phyloP scores from a whole-genome alignment of 2,329 filamentous ascomycete species.

The Colletotrichum sp. region DNA sequence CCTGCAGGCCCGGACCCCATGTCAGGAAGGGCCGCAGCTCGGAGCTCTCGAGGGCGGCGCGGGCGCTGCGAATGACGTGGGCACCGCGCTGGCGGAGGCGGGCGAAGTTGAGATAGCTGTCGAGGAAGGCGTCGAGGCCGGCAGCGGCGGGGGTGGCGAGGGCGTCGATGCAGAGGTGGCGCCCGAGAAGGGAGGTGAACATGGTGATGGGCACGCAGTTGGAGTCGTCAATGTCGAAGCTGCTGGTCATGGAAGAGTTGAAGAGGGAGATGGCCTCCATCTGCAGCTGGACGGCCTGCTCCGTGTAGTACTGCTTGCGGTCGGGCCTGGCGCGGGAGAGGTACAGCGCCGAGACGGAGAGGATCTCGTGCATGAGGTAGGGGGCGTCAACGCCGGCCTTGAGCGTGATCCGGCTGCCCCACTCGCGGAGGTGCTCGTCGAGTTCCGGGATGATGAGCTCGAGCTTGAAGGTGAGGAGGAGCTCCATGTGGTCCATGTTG shows the following conservation, averaged over 20 bases:
- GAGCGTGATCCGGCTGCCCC: slow-evolving; percentile 24
- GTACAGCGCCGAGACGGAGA: slow-evolving; percentile 40
- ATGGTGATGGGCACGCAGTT: slow-evolving; percentile 37
- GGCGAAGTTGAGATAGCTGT: slow-evolving; percentile 32
- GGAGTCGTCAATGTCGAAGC: slow-evolving; percentile 23
- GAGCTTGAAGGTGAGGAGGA: slow-evolving; percentile 33
- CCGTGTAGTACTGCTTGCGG: slow-evolving; percentile 24
- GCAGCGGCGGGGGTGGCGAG: slow-evolving; percentile 26
- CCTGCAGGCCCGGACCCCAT: background rate
- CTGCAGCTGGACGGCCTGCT: slow-evolving; percentile 33
- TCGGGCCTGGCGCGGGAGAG: slow-evolving; percentile 31
- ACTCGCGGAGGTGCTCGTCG: slow-evolving; percentile 20
- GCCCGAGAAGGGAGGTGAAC: slow-evolving; percentile 36
- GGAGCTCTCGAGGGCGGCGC: background rate
- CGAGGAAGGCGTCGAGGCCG: slow-evolving; percentile 30
- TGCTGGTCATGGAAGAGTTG: slow-evolving; percentile 1
- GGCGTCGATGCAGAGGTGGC: slow-evolving; percentile 38
- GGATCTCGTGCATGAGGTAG: slow-evolving; percentile 39
- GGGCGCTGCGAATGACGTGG: slow-evolving; percentile 16
- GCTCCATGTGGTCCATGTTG: slow-evolving; percentile 38
- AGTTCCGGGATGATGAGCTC: slow-evolving; percentile 29
- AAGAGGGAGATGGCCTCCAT: slow-evolving; percentile 13
- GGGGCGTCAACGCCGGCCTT: slow-evolving; percentile 28
- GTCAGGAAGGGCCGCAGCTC: background rate
- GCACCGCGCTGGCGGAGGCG: slow-evolving; percentile 26